Conservation (phyloP, 805 yeast genomes). For the Tetrapisispora pingtungensis region DNA sequence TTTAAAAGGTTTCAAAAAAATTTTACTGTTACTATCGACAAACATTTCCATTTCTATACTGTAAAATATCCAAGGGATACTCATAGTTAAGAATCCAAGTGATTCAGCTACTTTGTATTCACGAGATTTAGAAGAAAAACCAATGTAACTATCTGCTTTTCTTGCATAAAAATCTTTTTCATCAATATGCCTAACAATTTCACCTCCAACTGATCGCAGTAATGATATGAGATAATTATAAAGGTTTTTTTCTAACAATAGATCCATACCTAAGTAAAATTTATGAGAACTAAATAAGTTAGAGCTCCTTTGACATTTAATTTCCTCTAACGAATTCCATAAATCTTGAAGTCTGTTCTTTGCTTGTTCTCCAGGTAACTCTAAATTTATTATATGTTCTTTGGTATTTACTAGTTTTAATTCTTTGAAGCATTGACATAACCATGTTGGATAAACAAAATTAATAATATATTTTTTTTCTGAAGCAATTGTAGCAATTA, state of each 20-base stretch:
- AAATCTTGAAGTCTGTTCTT: slow-evolving; percentile 4
- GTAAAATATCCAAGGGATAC: slow-evolving; percentile 65
- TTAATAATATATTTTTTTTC: slow-evolving; percentile 23
- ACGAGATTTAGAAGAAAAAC: slow-evolving; percentile 50
- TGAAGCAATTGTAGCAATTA: slow-evolving; percentile 40
- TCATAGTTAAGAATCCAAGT: slow-evolving; percentile 41
- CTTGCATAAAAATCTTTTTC: slow-evolving; percentile 5
- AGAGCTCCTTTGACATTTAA: no score
- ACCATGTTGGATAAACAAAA: slow-evolving; percentile 3
- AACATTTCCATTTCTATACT: slow-evolving; percentile 48
- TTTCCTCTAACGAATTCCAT: slow-evolving; percentile 9
- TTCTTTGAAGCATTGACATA: slow-evolving; percentile 1
- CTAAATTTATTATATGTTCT: slow-evolving; percentile 14
- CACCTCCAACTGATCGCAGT: neutral
- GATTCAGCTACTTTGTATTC: slow-evolving; percentile 41
- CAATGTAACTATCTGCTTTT: slow-evolving; percentile 44
- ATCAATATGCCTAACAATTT: slow-evolving; percentile 1
- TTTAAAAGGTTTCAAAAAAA: slow-evolving; percentile 62
- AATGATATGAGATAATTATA: slow-evolving; percentile 1
- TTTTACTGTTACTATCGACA: slow-evolving; percentile 42
- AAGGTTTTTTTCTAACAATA: neutral
- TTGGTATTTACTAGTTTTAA: slow-evolving; percentile 34
- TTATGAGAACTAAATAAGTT: neutral
- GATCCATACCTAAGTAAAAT: slow-evolving; percentile 2
- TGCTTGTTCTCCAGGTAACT: slow-evolving; percentile 17